Base-by-base conservation (phyloP, 345 rosid genomes). In the Trapa incisa region DNA sequence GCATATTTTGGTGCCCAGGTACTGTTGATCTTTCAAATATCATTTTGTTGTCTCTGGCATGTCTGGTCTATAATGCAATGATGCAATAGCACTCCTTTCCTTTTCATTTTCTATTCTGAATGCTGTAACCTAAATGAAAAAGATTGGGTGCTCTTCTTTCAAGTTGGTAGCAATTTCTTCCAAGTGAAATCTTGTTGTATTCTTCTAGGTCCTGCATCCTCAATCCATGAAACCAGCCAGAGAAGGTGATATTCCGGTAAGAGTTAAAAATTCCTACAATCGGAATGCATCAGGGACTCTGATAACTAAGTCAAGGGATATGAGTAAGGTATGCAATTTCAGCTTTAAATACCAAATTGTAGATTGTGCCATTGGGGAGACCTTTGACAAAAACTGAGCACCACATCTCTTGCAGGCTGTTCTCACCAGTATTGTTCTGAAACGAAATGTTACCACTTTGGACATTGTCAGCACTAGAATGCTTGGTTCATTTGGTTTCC, bases 1-100 rank as follows among this genome's bases (percentile, higher is more conserved):
- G 99, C 99, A 67, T 94, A 94, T 82, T 94, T 87, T 82, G 99
- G 99, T 70, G 86, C 99, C 47, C 97, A 94, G 96, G 99, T 91
- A 80, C 54, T 10, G 60, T 15, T 8, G 2, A 41, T 3, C 4
- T 41, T 8, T 41, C 7, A 41, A 41, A 41, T 4, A 41, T 41
- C 43, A 41, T 3, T 41, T 41, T 41, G 43, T 8, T 3, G 4
- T 41, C 7, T 58, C 0, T 9, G 3, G 32, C 12, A 4, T 13
- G 38, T 58, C 63, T 33, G 38, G 60, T 35, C 33, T 58, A 58
- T 35, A 35, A 58, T 35, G 38, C 38, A 58, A 58, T 22, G 37
- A 12, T 22, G 61, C 37, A 32, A 57, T 32, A 8, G 2, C 7
- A n/a, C 29, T 3, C 8, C 33, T 32, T 9, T 22, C 2, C 3